A percentile compares a stretch with the other conserved stretches of the same genome.
Conservation (phyloP, 805 yeast genomes). For the Saturnispora mendoncae region DNA sequence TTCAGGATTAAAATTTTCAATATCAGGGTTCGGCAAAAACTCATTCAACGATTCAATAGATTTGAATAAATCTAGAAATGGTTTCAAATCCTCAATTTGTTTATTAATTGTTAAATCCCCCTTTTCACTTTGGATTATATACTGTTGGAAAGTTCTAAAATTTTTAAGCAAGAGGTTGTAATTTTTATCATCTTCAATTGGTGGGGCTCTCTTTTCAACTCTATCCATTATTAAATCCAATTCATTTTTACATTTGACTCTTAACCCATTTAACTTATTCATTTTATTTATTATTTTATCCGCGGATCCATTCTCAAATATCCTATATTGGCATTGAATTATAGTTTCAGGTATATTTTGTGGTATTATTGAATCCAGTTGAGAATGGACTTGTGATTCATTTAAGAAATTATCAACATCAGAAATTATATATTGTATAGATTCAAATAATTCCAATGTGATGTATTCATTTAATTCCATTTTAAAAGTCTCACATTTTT, state of each 20-base stretch:
- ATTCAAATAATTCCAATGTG: constrained; percentile 20
- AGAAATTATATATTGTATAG: constrained; percentile 39
- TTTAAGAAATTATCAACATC: constrained; percentile 37
- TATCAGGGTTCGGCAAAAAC: constrained; percentile 35
- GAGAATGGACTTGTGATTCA: constrained; percentile 48
- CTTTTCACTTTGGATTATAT: constrained; percentile 45
- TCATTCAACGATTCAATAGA: constrained; percentile 24
- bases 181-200: constrained; percentile 27
- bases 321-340: constrained; percentile 44
- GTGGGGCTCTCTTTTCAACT: constrained; percentile 21
- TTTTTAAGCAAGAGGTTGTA: constrained; percentile 29
- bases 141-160: constrained; percentile 37
- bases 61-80: constrained; percentile 34
- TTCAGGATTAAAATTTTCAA: constrained; percentile 29
- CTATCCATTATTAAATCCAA: constrained; percentile 39
- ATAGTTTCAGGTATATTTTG: constrained; percentile 50
- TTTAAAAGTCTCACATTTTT: constrained; percentile 55
- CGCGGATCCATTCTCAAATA: constrained; percentile 46
- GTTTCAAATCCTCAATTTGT: constrained; percentile 41
- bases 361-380: constrained; percentile 53
- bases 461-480: constrained; percentile 29
- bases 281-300: constrained; percentile 33
- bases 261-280: constrained; percentile 37
- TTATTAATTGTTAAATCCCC: constrained; percentile 50
- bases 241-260: constrained; percentile 33